These are phyloP conservation scores for Penicillium fuscoglaucum DNA, from an alignment of 2,329 filamentous ascomycete genomes.

Conservation along the genomic window DNA sequence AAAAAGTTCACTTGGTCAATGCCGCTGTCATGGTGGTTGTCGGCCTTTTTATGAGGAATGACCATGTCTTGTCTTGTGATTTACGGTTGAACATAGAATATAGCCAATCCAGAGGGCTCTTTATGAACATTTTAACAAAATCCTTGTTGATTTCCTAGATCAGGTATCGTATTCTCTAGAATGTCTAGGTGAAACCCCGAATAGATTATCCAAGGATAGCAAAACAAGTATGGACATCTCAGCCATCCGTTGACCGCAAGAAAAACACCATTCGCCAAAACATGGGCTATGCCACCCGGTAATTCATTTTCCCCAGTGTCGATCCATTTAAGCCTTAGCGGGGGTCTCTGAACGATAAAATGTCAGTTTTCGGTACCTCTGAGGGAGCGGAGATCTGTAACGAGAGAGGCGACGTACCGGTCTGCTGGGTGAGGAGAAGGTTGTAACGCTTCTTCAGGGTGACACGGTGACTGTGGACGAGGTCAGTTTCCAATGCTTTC, in stretches of 20 bases:
- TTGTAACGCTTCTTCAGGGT: slow-evolving; percentile 93
- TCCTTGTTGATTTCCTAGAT: slow-evolving; percentile 18
- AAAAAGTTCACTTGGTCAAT: slow-evolving; percentile 17
- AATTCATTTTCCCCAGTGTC: slow-evolving; percentile 25
- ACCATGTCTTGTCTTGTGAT: slow-evolving; percentile 19
- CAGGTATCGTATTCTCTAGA: slow-evolving; percentile 14
- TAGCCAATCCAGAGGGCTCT: slow-evolving; percentile 13
- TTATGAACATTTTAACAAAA: slow-evolving; percentile 14
- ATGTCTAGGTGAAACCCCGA: slow-evolving; percentile 15
- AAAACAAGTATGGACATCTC: slow-evolving; percentile 24
- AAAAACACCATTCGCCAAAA: slow-evolving; percentile 44
- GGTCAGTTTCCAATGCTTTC: slow-evolving; percentile 4
- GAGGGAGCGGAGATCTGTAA: not conserved
- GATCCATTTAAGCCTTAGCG: slow-evolving; percentile 33
- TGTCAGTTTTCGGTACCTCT: slow-evolving; percentile 6
- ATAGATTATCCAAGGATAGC: slow-evolving; percentile 21
- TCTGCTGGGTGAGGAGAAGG: slow-evolving; percentile 78
- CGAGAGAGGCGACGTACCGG: slow-evolving; percentile 43
- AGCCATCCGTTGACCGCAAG: slow-evolving; percentile 31
- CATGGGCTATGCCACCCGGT: slow-evolving; percentile 30
- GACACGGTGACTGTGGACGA: slow-evolving; percentile 70
- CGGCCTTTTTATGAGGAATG: slow-evolving; percentile 21
- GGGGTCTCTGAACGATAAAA: slow-evolving; percentile 28
- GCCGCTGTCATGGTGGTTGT: slow-evolving; percentile 7
- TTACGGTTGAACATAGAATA: slow-evolving; percentile 28